Conservation (phyloP, 2,329 filamentous ascomycete species). For the Corynespora cassiicola region DNA sequence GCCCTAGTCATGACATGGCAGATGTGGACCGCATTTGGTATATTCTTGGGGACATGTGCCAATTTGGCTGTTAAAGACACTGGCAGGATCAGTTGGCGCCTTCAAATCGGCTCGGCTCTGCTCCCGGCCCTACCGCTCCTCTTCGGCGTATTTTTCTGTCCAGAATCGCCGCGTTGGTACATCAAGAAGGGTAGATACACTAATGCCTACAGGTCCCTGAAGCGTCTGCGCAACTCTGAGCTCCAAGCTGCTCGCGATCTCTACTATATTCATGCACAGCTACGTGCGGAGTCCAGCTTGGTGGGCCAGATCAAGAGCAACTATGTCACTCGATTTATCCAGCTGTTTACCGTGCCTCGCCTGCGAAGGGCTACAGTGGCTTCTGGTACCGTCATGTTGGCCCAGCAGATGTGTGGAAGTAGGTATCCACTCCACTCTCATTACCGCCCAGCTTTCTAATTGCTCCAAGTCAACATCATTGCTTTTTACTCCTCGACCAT, state of each 20-base stretch:
- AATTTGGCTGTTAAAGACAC: conserved; percentile 12
- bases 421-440: no score
- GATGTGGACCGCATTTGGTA: conserved; percentile 45
- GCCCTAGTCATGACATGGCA: conserved; percentile 55
- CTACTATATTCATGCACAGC: conserved; percentile 49
- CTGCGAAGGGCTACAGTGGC: conserved; percentile 75
- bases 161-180: conserved; percentile 36
- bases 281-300: conserved; percentile 32
- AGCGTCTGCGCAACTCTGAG: conserved; percentile 37
- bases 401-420: conserved; percentile 64
- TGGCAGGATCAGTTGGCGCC: conserved; percentile 25
- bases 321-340: conserved; percentile 49
- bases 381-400: conserved; percentile 77
- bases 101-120: conserved; percentile 29
- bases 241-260: conserved; percentile 51
- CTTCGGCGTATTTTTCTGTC: conserved; percentile 19
- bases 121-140: conserved; percentile 25
- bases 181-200: conserved; percentile 47
- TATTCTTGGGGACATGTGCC: conserved; percentile 23
- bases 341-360: conserved; percentile 71
- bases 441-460: background rate
- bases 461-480: conserved; percentile 45
- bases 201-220: conserved; percentile 45
- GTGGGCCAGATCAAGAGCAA: conserved; percentile 28
- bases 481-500: conserved; percentile 58